Base-by-base conservation (phyloP, 495 filamentous ascomycete genomes). In the Lepidopterella palustris region DNA sequence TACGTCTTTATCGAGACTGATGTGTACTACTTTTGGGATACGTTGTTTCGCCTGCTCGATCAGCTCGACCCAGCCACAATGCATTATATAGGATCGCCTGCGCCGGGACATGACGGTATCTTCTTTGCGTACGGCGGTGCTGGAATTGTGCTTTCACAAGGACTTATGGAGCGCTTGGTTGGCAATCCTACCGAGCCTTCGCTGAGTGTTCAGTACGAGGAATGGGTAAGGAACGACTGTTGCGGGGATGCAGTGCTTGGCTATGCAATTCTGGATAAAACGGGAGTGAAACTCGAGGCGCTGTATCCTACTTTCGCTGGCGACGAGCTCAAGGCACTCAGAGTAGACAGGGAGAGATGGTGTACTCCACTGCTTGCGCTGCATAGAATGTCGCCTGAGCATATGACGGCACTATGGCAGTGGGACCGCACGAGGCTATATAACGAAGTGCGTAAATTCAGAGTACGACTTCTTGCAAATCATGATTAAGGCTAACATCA, bases 1-100 rank as follows among this genome's bases (percentile, higher is more conserved):
- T 66, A 62, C 48, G 57, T 63, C 45, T 66, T 66, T 56, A 42
- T 66, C 10, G 64, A 66, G 29, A 47, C 52, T 0, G 64, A 66
- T 48, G 56, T 60, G 4, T 63, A 63, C 52, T 60, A 56, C 23
- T 60, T 66, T 47, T 66, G 64, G 64, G 64, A 66, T 57, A 66
- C 55, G 26, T 53, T 66, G 52, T 66, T 66, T 53, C 60, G 60
- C 45, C 57, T 66, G 25, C 56, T 63, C 20, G 60, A 59, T 31
- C 55, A 60, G 40, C 13, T 66, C 13, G 60, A 66, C 24, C 28
- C 51, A 1, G 27, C 15, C 11, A 51, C 21, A 4, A 27, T 40
- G 23, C 64, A 63, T 55, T 66, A 66, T 56, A 56, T 66, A 25
- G 64, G 64, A 10, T 57, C 59, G 23, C 64, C 59, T 0, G 45